These are phyloP conservation scores for Penicillium macrosclerotiorum DNA, from an alignment of 495 filamentous ascomycete species.

Conservation along the genomic window DNA sequence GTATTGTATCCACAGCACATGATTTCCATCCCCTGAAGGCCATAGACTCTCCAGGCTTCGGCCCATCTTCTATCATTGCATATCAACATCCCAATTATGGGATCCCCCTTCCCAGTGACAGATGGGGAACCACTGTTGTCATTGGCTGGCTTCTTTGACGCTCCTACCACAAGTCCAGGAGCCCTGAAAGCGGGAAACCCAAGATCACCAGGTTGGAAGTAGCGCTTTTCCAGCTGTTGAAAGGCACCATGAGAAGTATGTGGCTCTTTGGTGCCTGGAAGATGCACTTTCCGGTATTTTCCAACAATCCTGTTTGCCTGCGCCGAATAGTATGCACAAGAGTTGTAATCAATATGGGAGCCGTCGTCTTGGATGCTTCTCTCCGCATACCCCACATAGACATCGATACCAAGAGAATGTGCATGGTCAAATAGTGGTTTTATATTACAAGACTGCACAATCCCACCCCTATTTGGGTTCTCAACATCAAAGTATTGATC, in stretches of 20 bases:
- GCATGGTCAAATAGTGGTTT: constrained; percentile 47
- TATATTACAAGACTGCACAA: constrained; percentile 31
- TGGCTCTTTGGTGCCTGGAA: constrained; percentile 47
- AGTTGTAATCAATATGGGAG: constrained; percentile 37
- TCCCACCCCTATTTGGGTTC: constrained; percentile 19
- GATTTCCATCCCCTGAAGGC: constrained; percentile 47
- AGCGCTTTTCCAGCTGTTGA: constrained; percentile 51
- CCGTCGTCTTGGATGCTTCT: constrained; percentile 23
- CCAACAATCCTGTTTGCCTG: constrained; percentile 32
- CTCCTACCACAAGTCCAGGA: constrained; percentile 33
- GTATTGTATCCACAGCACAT: constrained; percentile 51
- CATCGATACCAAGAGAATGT: constrained; percentile 38
- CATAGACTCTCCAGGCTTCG: constrained; percentile 45
- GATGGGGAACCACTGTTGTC: background rate
- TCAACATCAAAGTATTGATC: constrained; percentile 45
- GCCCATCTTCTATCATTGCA: constrained; percentile 52
- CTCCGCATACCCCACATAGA: constrained; percentile 49
- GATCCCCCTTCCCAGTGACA: constrained; percentile 38
- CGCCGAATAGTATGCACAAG: constrained; percentile 46
- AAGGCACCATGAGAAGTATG: constrained; percentile 40
- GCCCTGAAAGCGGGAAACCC: constrained; percentile 48
- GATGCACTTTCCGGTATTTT: constrained; percentile 52
- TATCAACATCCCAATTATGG: constrained; percentile 51
- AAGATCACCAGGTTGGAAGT: constrained; percentile 46
- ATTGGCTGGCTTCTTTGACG: background rate